Base-by-base conservation (phyloP, 306 rosid species). In the Prinsepia uniflora region DNA sequence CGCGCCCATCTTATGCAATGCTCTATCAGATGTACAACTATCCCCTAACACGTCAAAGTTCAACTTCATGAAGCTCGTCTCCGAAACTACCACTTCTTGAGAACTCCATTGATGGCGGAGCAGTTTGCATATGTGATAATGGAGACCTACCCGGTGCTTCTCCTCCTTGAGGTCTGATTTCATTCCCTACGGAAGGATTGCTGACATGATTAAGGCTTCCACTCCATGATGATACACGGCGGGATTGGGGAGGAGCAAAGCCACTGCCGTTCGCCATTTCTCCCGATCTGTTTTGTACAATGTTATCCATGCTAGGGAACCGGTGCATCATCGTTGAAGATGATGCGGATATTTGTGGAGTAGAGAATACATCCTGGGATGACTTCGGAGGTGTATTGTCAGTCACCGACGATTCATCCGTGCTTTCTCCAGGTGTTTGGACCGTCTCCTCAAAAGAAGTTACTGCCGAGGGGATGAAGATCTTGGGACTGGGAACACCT, bases 171-270 rank as follows among this genome's bases (percentile, higher is more conserved):
- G 87, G 79, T 54, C 30, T 84, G 45, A 30, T 74, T 58, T 84
- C 86, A 65, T 73, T 80, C 47, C 13, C 24, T 9, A 45, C 71
- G 3, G 78, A 72, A 70, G 83, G 55, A 58, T 59, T 80, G 71
- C 72, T 78, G 39, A 81, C 77, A 71, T 79, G 81, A 44, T 30
- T 70, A 45, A 79, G 22, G 75, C 83, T 79, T 65, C 86, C 91
- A 74, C 85, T 78, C 96, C 96, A 90, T 40, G 96, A 90, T 30
- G 87, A 92, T 57, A 83, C 65, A 42, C 93, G 80, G 24, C 91
- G 86, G 7, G 89, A 59, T 45, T 73, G 68, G 24, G 89, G 6
- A 24, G 86, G 72, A 56, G 50, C 41, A 48, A 77, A 41, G 65
- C 70, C 70, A 18, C 56, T 63, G 54, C 75, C 83, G 47, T 68